These are phyloP conservation scores for Parathielavia appendiculata DNA, from an alignment of 495 filamentous ascomycete species.

Conservation along the genomic window DNA sequence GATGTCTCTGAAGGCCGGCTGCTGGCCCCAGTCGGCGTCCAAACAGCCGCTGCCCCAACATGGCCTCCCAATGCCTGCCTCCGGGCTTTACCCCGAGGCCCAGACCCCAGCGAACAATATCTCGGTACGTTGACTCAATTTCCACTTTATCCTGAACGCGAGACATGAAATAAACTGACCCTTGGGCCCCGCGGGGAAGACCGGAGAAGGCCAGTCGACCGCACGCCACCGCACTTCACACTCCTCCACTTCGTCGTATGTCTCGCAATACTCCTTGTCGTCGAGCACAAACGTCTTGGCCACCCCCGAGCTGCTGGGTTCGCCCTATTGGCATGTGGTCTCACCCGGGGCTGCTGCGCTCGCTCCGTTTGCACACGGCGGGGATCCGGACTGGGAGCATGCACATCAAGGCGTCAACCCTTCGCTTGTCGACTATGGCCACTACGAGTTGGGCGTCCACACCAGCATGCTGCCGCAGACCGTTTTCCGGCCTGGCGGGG, in stretches of 20 bases:
- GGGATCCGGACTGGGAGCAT: conserved; percentile 7
- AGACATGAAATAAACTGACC: background rate
- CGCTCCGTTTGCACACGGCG: conserved; percentile 11
- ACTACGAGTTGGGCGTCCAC: conserved; percentile 5
- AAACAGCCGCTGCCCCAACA: background rate
- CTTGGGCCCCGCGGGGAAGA: background rate
- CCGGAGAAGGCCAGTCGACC: background rate
- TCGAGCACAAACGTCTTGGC: background rate
- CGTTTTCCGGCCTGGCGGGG: background rate
- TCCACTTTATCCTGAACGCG: conserved; percentile 4
- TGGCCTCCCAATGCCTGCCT: background rate
- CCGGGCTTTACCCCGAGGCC: background rate
- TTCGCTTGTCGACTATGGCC: background rate
- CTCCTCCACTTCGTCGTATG: background rate
- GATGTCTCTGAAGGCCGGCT: conserved; percentile 1
- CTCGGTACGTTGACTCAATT: background rate
- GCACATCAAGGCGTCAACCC: background rate
- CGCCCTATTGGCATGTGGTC: background rate
- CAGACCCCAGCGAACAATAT: background rate
- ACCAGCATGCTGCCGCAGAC: conserved; percentile 7
- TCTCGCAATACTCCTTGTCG: conserved; percentile 2
- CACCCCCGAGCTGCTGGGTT: background rate
- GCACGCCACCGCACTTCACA: background rate
- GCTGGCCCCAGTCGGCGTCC: conserved; percentile 3
- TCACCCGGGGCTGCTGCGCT: background rate